These are phyloP conservation scores for Fraxinus xanthoxyloides DNA, from an alignment of 305 asterid genomes.

Conservation along the genomic window DNA sequence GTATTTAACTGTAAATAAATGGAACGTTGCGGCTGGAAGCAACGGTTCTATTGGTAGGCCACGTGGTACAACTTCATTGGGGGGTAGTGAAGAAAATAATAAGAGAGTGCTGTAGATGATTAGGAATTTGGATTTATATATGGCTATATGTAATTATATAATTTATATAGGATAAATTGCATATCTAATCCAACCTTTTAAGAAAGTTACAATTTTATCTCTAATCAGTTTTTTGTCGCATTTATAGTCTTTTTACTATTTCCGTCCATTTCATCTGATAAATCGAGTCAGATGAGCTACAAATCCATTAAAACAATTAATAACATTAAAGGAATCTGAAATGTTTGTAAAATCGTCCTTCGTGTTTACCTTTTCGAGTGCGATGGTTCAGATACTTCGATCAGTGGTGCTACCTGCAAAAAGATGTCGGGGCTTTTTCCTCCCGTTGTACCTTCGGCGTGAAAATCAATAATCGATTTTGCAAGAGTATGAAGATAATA, in stretches of 20 bases:
- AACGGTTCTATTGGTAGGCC: neutral
- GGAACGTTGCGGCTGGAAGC: neutral
- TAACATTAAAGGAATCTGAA: neutral
- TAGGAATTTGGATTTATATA: neutral
- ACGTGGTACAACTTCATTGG: neutral
- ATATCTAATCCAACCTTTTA: neutral
- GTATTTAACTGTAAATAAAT: constrained; percentile 14
- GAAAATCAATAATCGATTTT: too few species aligned
- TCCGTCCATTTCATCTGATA: neutral
- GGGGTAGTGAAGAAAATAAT: neutral
- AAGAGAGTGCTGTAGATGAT: neutral
- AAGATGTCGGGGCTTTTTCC: too few species aligned
- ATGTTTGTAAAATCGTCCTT: too few species aligned
- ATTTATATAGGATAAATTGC: neutral
- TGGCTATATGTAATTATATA: too few species aligned
- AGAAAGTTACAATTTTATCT: neutral
- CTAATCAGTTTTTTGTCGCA: neutral
- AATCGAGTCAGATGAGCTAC: neutral
- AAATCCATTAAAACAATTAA: too few species aligned
- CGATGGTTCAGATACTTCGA: too few species aligned
- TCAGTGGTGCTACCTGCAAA: too few species aligned
- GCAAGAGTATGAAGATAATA: too few species aligned
- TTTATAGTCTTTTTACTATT: neutral
- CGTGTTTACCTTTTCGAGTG: too few species aligned
- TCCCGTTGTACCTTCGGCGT: too few species aligned